Base-by-base conservation (phyloP, 352 stramenopile genomes). In the Pythium biforme region DNA sequence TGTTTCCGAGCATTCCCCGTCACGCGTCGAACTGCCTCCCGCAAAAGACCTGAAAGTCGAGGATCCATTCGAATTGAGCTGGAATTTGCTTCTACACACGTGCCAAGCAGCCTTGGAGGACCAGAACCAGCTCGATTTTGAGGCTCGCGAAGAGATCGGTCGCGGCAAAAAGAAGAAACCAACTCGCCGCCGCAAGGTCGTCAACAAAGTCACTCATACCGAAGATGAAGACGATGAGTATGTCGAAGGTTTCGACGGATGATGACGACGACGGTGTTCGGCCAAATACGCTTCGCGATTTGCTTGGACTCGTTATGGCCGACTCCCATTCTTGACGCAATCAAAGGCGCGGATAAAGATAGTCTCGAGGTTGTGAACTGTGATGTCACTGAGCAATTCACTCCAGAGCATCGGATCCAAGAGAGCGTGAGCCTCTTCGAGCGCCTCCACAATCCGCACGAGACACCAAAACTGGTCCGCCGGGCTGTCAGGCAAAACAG, bases 391-490 rank as follows among this genome's bases (percentile, higher is more conserved):
- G 14, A 90, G 37, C 33, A 59, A 61, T 19, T 77, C 55, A 15
- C 76, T 15, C 9, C 74, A 58, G 12, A 90, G 49, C 8, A 65
- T 20, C 5, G 79, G 68, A 7, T 88, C 79, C 23, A 89, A 65
- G 4, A 86, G 51, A 15, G 72, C 61, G 45, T 83, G 58, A 14
- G 76, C 76, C 25, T 88, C 74, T 31, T 83, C 64, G 19, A 92
- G 76, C 15, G 88, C 49, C 47, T 88, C 75, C 12, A 92, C 47
- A 37, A 91, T 64, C 23, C 76, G 69, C n/a, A 71, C 58, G 25
- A 86, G 78, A 58, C 83, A 88, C 85, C 85, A 94, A 47, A 92
- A 94, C 27, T 81, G 79, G 48, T 90, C 78, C 6, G 68, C 53
- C 25, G 76, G 67, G 14, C 66, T 60, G 22, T 54, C 53, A 1